Percentiles rank a stretch among this genome's conserved stretches.
phyloP scores from a whole-genome alignment of 1,139 yeast species.

The Yamadazyma diospyri region DNA sequence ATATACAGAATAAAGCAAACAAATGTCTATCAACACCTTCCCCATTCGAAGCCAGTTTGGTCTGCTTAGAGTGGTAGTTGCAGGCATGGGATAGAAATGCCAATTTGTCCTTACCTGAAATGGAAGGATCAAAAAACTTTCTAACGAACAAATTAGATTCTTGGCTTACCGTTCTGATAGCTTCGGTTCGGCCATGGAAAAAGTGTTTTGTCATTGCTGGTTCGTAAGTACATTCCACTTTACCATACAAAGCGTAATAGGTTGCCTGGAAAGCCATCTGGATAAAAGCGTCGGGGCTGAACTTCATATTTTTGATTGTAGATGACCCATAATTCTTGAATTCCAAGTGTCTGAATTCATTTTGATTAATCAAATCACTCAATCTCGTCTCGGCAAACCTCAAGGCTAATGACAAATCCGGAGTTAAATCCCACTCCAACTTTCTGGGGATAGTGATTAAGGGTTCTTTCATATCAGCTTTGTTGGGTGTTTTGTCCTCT shows the following conservation, averaged over 20 bases:
- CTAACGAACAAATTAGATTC: constrained; percentile 82
- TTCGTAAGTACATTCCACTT: constrained; percentile 90
- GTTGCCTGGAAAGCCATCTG: constrained; percentile 96
- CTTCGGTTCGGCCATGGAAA: constrained; percentile 90
- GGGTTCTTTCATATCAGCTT: constrained; percentile 18
- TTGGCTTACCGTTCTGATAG: constrained; percentile 77
- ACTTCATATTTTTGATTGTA: constrained; percentile 77
- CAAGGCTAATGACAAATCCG: constrained; percentile 71
- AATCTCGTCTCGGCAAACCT: constrained; percentile 90
- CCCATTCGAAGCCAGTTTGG: constrained; percentile 69
- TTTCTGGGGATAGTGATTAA: constrained; percentile 74
- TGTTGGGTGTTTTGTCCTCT: constrained; percentile 10
- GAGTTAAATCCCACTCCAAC: constrained; percentile 82
- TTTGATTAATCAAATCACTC: constrained; percentile 83
- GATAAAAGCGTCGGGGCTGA: constrained; percentile 90
- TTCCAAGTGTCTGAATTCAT: constrained; percentile 80
- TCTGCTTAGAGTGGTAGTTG: constrained; percentile 60
- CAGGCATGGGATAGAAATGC: constrained; percentile 66
- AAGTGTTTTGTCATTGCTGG: constrained; percentile 93
- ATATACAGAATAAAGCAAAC: constrained; percentile 81
- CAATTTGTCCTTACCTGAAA: constrained; percentile 59
- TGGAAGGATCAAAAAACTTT: constrained; percentile 70
- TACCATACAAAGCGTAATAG: constrained; percentile 87
- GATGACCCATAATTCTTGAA: constrained; percentile 75
- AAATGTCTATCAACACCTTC: constrained; percentile 88